phyloP scores from a whole-genome alignment of 2,329 filamentous ascomycete genomes.

The Diaporthe velutina region DNA sequence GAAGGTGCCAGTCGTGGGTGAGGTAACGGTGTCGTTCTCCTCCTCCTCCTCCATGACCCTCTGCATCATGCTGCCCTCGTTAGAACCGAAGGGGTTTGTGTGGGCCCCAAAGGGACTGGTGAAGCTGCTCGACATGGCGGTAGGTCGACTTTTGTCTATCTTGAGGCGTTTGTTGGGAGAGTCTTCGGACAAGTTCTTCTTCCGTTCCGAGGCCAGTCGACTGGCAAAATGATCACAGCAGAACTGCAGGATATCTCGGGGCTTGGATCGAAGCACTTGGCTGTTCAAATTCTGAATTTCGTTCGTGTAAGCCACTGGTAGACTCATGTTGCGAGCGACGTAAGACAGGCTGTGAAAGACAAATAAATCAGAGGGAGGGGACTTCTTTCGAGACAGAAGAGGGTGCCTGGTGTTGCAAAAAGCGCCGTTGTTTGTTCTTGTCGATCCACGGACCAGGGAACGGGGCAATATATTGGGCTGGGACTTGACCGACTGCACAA shows the following conservation, averaged over 20 bases:
- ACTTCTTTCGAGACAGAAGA: conserved; percentile 11
- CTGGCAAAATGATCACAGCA: conserved; percentile 77
- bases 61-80: conserved; percentile 60
- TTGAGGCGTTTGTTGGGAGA: conserved; percentile 39
- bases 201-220: conserved; percentile 75
- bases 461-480: conserved; percentile 13
- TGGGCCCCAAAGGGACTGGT: conserved; percentile 78
- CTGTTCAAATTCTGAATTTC: conserved; percentile 74
- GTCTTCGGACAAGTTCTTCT: conserved; percentile 62
- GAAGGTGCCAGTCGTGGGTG: conserved; percentile 77
- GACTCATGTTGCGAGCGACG: conserved; percentile 52
- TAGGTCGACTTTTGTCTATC: conserved; percentile 32
- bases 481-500: not conserved
- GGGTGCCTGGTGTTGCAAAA: not conserved
- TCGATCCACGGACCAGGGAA: not conserved
- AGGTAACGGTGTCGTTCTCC: conserved; percentile 80
- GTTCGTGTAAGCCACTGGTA: conserved; percentile 69
- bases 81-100: conserved; percentile 79
- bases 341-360: conserved; percentile 14
- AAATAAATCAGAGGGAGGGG: conserved; percentile 29
- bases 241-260: conserved; percentile 76
- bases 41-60: conserved; percentile 87
- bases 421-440: not conserved
- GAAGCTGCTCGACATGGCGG: conserved; percentile 79
- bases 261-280: conserved; percentile 69